Evolutionary conservation across 805 yeast genomes (phyloP).

Genomic region (Zygosaccharomyces pseudorouxii): DNA sequence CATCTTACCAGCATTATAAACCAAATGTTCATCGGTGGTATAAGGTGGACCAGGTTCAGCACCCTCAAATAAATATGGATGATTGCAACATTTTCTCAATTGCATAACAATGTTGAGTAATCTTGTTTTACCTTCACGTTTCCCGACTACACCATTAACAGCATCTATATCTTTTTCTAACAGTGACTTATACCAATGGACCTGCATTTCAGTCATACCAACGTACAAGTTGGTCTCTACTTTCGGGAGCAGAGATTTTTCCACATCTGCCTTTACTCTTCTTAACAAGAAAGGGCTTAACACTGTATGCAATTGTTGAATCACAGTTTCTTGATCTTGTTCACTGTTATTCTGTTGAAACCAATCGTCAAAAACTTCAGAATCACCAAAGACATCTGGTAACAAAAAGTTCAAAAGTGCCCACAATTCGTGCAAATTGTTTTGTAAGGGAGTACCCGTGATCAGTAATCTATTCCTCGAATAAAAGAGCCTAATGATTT

Average conservation of each 20-base stretch:
- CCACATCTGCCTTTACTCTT: constrained; percentile 90
- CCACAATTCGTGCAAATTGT: constrained; percentile 94
- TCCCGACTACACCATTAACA: constrained; percentile 92
- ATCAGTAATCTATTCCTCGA: constrained; percentile 80
- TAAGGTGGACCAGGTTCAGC: constrained; percentile 99
- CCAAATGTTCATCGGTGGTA: constrained; percentile 91
- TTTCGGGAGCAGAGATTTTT: constrained; percentile 83
- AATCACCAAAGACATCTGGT: constrained; percentile 93
- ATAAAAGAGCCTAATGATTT: constrained; percentile 83
- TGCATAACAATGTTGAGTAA: constrained; percentile 94
- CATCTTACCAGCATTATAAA: constrained; percentile 89
- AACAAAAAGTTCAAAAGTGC: constrained; percentile 82
- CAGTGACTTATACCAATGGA: constrained; percentile 82
- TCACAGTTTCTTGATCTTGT: constrained; percentile 71
- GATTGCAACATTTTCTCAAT: constrained; percentile 92
- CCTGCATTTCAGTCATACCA: constrained; percentile 95
- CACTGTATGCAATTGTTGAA: constrained; percentile 83
- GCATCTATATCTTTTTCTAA: constrained; percentile 93
- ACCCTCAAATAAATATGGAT: constrained; percentile 96
- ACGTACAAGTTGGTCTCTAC: constrained; percentile 85
- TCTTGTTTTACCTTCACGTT: constrained; percentile 88
- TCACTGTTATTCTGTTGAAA: constrained; percentile 49
- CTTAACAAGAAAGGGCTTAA: constrained; percentile 83
- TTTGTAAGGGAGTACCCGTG: constrained; percentile 95
- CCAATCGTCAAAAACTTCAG: constrained; percentile 89